These are phyloP conservation scores for Spathaspora passalidarum DNA, from an alignment of 805 yeast genomes.

Conservation along the genomic window DNA sequence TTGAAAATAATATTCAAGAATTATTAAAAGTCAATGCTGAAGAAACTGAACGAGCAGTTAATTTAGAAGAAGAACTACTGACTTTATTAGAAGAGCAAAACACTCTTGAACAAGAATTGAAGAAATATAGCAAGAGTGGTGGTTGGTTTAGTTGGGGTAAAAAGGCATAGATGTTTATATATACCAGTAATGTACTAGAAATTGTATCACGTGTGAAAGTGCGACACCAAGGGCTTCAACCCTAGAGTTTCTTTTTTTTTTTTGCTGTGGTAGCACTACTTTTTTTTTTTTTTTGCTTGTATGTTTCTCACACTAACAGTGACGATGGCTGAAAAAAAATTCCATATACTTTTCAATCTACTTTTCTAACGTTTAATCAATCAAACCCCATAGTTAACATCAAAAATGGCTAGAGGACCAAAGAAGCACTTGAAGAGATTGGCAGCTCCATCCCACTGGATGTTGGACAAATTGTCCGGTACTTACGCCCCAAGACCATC, in stretches of 20 bases:
- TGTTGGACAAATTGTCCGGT: conserved; percentile 99
- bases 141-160: conserved; percentile 26
- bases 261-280: neutral
- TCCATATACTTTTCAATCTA: neutral
- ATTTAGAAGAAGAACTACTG: conserved; percentile 35
- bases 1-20: conserved; percentile 35
- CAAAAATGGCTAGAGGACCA: conserved; percentile 33
- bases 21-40: conserved; percentile 34
- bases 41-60: conserved; percentile 37
- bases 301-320: neutral
- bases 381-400: conserved; percentile 3
- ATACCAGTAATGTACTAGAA: neutral
- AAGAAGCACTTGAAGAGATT: conserved; percentile 99
- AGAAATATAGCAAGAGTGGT: conserved; percentile 13
- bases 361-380: neutral
- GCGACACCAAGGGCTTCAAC: neutral
- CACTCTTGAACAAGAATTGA: conserved; percentile 19
- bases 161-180: neutral
- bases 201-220: neutral
- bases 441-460: conserved; percentile 99
- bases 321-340: conserved; percentile 4
- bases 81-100: conserved; percentile 25
- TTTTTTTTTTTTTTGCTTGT: neutral
- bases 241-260: neutral
- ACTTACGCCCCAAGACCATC: conserved; percentile 99